phyloP scores from a whole-genome alignment of 2,329 filamentous ascomycete species.

The Aspergillus clavatus region DNA sequence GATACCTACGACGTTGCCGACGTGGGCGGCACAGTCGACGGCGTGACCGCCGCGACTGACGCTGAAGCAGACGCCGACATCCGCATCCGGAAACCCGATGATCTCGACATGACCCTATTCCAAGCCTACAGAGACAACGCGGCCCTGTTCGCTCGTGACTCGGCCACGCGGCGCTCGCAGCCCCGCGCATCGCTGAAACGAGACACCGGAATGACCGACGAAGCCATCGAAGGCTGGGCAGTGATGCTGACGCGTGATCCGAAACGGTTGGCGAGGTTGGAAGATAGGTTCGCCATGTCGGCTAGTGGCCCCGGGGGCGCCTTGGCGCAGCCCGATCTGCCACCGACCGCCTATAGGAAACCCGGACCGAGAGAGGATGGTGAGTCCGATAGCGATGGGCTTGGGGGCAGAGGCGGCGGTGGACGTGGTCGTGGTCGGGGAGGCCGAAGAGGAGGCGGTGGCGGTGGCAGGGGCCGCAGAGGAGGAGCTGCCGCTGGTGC shows the following conservation, averaged over 20 bases:
- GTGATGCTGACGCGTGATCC: constrained; percentile 76
- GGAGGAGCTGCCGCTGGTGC: constrained; percentile 54
- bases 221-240: constrained; percentile 90
- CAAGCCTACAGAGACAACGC: constrained; percentile 62
- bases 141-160: constrained; percentile 65
- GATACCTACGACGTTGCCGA: constrained; percentile 94
- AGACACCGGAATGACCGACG: constrained; percentile 85
- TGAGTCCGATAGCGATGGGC: constrained; percentile 42
- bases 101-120: constrained; percentile 67
- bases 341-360: constrained; percentile 60
- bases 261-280: constrained; percentile 62
- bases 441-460: constrained; percentile 45
- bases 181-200: constrained; percentile 61
- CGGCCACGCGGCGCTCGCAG: constrained; percentile 61
- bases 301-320: constrained; percentile 44
- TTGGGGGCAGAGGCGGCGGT: constrained; percentile 31
- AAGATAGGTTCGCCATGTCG: constrained; percentile 64
- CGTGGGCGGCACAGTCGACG: constrained; percentile 82
- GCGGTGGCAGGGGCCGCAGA: constrained; percentile 47
- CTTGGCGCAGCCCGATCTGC: constrained; percentile 58
- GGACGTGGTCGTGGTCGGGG: constrained; percentile 47
- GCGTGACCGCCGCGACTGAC: constrained; percentile 43
- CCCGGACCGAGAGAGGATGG: constrained; percentile 40
- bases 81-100: constrained; percentile 32
- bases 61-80: constrained; percentile 54